Evolutionary conservation across 2,329 filamentous ascomycete species (phyloP), one percentile per base, ranked within the genome.

Genomic region (Seiridium cupressi): DNA sequence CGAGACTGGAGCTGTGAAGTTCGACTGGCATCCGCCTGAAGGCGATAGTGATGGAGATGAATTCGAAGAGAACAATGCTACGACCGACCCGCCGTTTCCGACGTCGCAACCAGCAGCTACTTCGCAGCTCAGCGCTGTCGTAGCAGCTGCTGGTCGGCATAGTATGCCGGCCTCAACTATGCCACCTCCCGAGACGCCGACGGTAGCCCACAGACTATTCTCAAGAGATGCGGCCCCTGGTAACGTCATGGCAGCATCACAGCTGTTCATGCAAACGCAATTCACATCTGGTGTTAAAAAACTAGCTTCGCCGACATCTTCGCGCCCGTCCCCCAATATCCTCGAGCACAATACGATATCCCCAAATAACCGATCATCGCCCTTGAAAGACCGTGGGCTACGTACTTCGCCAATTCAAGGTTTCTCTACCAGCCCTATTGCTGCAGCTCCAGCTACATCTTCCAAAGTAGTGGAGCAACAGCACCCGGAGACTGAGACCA

Each of bases 261-360:
- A 87, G 67, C 73, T 87, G 7, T 87, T 87, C 64, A 77, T 75
- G 1, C 79, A 81, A 63, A 86, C 84, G 0, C 84, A 84, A 62
- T 74, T 74, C 38, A 85, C 84, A 2, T 85, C 84, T 1, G 82
- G 77, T 1, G 66, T 79, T 13, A 84, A 80, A 65, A 75, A 73
- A 32, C 70, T 74, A 51, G 86, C 83, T 10, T 60, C 58, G 60
- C 84, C 84, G 26, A 86, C 84, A 0, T 86, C 83, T 1, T 86
- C 84, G 1, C 76, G 84, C 9, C 84, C 84, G 0, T 87, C 84
- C 1, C 84, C 84, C 0, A 73, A 78, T 47, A 65, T 79, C 3
- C 77, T 82, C 9, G 66, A 66, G 11, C 69, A 74, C 32, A 76
- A 81, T 55, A 72, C 75, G 1, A 78, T 81, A 3, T 83, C 82